These are phyloP conservation scores for Zygoascus bituminiphila DNA, from an alignment of 805 yeast species.

Conservation along the genomic window DNA sequence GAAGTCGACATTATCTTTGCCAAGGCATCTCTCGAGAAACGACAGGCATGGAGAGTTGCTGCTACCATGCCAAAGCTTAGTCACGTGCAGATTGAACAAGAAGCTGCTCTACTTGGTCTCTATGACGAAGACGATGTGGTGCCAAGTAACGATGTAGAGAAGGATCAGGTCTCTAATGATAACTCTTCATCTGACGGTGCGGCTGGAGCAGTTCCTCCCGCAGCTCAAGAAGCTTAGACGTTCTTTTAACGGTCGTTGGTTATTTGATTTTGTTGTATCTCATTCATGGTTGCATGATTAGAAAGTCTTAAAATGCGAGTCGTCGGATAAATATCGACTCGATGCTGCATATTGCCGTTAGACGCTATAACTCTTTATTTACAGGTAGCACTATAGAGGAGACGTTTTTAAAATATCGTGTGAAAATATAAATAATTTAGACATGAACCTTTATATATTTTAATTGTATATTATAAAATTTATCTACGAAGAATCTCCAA, in stretches of 20 bases:
- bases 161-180: not conserved
- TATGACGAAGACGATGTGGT: slow-evolving; percentile 12
- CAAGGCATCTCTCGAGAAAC: slow-evolving; percentile 49
- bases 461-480: too few species aligned
- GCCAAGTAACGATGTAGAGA: slow-evolving; percentile 6
- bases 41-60: slow-evolving; percentile 57
- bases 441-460: too few species aligned
- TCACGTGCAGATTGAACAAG: slow-evolving; percentile 50
- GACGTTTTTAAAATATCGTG: too few species aligned
- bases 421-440: too few species aligned
- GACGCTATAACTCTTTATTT: too few species aligned
- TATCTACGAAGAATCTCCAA: too few species aligned
- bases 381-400: too few species aligned
- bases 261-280: not conserved
- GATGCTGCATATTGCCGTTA: too few species aligned
- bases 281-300: not conserved
- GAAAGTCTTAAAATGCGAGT: too few species aligned
- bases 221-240: not conserved
- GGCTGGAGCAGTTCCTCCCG: not conserved
- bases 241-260: not conserved
- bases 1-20: slow-evolving; percentile 57
- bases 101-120: slow-evolving; percentile 51
- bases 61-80: slow-evolving; percentile 50
- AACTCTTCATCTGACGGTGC: not conserved
- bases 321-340: too few species aligned